A percentile compares a stretch with the other conserved stretches of the same genome.
Evolutionary conservation across 352 stramenopile species (phyloP).

Genomic region (Phytophthora tentaculata): DNA sequence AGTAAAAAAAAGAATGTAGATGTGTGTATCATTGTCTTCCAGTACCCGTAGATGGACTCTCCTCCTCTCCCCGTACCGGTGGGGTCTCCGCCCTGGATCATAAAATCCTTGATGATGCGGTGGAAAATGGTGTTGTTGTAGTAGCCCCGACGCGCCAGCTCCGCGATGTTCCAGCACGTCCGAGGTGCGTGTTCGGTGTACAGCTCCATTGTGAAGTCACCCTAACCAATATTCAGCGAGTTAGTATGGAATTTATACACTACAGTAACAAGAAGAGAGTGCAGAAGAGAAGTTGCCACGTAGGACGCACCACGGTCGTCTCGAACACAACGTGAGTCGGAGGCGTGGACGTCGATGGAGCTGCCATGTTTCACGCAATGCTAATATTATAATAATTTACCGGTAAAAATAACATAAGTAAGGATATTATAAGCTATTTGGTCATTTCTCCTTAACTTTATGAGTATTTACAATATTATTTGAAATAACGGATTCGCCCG

Average conservation of each 20-base stretch:
- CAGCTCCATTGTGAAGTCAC: slow-evolving; percentile 93
- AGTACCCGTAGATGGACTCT: slow-evolving; percentile 92
- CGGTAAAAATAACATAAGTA: no score
- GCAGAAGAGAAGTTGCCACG: no score
- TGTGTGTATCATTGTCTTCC: slow-evolving; percentile 2
- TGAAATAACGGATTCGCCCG: no score
- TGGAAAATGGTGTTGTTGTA: slow-evolving; percentile 98
- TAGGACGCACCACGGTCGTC: slow-evolving; percentile 70
- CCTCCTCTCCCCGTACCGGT: slow-evolving; percentile 93
- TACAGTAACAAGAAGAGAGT: neutral
- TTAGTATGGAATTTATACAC: neutral
- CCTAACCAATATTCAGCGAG: slow-evolving; percentile 41
- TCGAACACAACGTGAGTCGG: slow-evolving; percentile 87
- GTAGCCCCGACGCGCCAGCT: slow-evolving; percentile 92
- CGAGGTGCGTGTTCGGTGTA: slow-evolving; percentile 93
- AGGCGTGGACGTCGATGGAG: slow-evolving; percentile 33
- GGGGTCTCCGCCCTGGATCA: slow-evolving; percentile 96
- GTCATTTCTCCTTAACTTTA: no score
- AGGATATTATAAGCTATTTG: no score
- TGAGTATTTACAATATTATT: no score
- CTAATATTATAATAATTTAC: no score
- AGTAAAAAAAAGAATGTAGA: slow-evolving; percentile 6
- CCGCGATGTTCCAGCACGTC: slow-evolving; percentile 93
- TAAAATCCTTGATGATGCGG: slow-evolving; percentile 96
- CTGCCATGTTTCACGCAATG: slow-evolving; percentile 8